These are phyloP conservation scores for Aspergillus mulundensis DNA, from an alignment of 495 filamentous ascomycete species.

Conservation along the genomic window DNA sequence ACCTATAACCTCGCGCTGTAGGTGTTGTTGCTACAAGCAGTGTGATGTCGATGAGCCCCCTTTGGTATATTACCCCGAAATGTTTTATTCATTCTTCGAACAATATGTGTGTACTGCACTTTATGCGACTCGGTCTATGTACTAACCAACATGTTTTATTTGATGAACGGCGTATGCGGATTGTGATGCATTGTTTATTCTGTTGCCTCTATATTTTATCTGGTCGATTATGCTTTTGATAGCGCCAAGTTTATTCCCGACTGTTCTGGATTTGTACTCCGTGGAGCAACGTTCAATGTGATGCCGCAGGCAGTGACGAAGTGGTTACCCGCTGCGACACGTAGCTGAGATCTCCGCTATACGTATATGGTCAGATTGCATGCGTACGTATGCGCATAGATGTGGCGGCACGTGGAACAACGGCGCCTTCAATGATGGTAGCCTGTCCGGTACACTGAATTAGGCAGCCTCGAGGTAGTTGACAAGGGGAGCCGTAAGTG, in stretches of 20 bases:
- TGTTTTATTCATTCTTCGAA: constrained; percentile 1
- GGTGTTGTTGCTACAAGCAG: background rate
- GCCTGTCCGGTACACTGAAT: background rate
- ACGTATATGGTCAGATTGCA: background rate
- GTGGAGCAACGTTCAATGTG: background rate
- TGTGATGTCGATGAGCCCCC: background rate
- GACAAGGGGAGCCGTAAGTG: background rate
- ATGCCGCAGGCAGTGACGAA: background rate
- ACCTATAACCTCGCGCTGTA: constrained; percentile 89
- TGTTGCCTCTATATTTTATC: background rate
- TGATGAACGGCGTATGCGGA: background rate
- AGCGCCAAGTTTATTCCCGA: background rate
- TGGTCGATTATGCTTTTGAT: background rate
- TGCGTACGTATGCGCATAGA: background rate
- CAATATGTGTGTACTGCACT: background rate
- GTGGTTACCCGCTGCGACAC: background rate
- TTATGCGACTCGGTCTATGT: background rate
- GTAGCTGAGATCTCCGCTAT: background rate
- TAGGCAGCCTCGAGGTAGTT: background rate
- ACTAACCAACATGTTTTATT: background rate
- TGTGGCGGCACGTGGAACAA: background rate
- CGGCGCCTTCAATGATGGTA: background rate
- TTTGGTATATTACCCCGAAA: constrained; percentile 1
- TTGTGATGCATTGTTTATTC: constrained; percentile 10
- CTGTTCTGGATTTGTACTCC: background rate